phyloP scores from a whole-genome alignment of 1,284 basidiomycete species.

The Ustilago nuda region DNA sequence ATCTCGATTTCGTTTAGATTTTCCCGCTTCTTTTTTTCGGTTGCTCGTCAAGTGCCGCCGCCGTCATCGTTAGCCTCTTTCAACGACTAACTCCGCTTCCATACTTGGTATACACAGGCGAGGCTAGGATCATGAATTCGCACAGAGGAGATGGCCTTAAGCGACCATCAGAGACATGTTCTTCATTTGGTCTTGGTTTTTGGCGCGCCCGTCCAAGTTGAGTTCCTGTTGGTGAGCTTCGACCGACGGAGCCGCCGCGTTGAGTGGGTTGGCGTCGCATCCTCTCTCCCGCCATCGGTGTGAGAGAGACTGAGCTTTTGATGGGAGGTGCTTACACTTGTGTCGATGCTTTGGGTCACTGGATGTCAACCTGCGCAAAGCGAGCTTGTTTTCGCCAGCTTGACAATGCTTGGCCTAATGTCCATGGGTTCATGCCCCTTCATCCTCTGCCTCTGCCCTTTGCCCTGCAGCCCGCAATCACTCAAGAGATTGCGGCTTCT shows the following conservation, averaged over 20 bases:
- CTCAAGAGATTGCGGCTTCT: not conserved
- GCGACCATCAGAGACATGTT: conserved; percentile 10
- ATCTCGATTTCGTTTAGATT: conserved; percentile 1
- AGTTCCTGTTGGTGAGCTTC: not conserved
- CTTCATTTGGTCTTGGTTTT: not conserved
- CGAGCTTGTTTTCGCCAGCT: not conserved
- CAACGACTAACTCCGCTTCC: not conserved
- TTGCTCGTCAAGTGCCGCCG: conserved; percentile 22
- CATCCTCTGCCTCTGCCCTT: conserved; percentile 9
- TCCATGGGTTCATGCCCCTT: not conserved
- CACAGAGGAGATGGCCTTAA: not conserved
- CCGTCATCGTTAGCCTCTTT: conserved; percentile 3
- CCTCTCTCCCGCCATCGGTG: not conserved
- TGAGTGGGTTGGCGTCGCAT: conserved; percentile 1
- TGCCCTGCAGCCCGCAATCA: conserved; percentile 2
- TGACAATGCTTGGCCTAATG: not conserved
- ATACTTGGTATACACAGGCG: not conserved
- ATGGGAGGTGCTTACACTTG: not conserved
- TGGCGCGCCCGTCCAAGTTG: conserved; percentile 10
- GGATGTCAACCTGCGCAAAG: not conserved
- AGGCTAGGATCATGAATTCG: not conserved
- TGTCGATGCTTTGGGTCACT: not conserved
- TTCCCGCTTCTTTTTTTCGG: not conserved
- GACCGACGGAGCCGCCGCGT: conserved; percentile 14
- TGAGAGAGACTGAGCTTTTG: not conserved